A percentile compares a stretch with the other conserved stretches of the same genome.
These are phyloP conservation scores for Thamnidium elegans DNA, from an alignment of 192 early-diverging fungal species.

Conservation along the genomic window DNA sequence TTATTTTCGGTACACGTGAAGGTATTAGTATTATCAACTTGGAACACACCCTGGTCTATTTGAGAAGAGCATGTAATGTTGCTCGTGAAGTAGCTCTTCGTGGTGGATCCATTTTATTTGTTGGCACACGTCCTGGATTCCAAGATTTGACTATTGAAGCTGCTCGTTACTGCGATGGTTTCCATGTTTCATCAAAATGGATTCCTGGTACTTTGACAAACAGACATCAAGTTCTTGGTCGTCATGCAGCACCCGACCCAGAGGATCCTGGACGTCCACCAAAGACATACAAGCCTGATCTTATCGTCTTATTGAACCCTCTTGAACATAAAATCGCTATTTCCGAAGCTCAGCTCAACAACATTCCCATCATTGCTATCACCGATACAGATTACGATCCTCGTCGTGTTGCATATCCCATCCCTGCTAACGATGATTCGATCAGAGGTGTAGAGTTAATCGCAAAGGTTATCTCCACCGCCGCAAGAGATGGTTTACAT, in stretches of 20 bases:
- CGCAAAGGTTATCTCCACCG: slow-evolving; percentile 74
- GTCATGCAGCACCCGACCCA: slow-evolving; percentile 48
- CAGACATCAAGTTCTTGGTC: slow-evolving; percentile 63
- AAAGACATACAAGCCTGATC: slow-evolving; percentile 69
- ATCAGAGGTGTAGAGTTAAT: slow-evolving; percentile 73
- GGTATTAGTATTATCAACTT: slow-evolving; percentile 93
- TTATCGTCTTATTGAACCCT: slow-evolving; percentile 81
- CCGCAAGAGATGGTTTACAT: slow-evolving; percentile 61
- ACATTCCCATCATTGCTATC: slow-evolving; percentile 88
- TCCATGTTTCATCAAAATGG: slow-evolving; percentile 81
- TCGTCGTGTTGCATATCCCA: slow-evolving; percentile 78
- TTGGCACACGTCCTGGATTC: slow-evolving; percentile 72
- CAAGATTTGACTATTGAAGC: slow-evolving; percentile 73
- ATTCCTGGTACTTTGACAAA: slow-evolving; percentile 89
- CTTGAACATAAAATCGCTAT: slow-evolving; percentile 80
- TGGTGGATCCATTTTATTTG: slow-evolving; percentile 84
- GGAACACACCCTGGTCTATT: slow-evolving; percentile 81
- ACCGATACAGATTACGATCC: slow-evolving; percentile 93
- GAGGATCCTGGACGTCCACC: slow-evolving; percentile 38
- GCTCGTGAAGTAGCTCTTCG: slow-evolving; percentile 64
- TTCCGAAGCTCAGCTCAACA: slow-evolving; percentile 67
- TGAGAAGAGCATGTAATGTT: slow-evolving; percentile 79
- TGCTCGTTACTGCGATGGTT: slow-evolving; percentile 70
- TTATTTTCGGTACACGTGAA: slow-evolving; percentile 84
- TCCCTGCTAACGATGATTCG: slow-evolving; percentile 94